Base-by-base conservation (phyloP, 2,329 filamentous ascomycete species). In the Fusarium torreyae region DNA sequence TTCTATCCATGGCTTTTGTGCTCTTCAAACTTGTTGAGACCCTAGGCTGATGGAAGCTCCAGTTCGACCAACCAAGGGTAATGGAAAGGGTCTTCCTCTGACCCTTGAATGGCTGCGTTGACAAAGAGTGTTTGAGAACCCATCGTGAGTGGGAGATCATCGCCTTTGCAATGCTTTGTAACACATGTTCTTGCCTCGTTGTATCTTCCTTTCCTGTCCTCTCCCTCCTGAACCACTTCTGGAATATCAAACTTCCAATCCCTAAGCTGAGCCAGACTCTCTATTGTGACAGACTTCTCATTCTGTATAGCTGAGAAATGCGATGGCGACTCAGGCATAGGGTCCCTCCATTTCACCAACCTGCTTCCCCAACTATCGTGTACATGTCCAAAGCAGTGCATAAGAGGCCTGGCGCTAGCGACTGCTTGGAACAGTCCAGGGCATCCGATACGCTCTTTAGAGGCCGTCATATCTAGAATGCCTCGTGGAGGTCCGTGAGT, bases 281-380 rank as follows among this genome's bases (percentile, higher is more conserved):
- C 78, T 0, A 87, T 63, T 0, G 80, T 36, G 1, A 56, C 15
- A 0, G 84, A 85, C 4, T 68, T 68, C 1, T 77, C 78, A 45
- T 87, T 82, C 54, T 87, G 80, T 18, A 87, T 84, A 46, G 82
- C 81, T 0, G 79, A 82, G 18, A 85, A 80, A 67, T 86, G 81
- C 0, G 81, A 82, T 1, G 81, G 80, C 2, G 22, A 55, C 1
- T 76, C 68, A 3, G 36, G 46, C 5, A 66, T 54, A 2, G 26
- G 31, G 2, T 51, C 34, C 5, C 81, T 74, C 87, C 86, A 89
- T 6, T 76, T 77, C 0, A 87, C 80, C 4, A 84, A 18, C 50
- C 82, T 84, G 0, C 81, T 75, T 5, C 76, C 80, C 79, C 77
- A 81, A 3, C 66, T 68, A 0, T 67, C 44, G 39, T 80, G 75